Evolutionary conservation across 805 yeast genomes (phyloP), one percentile per base, ranked within the genome.

Genomic region (Ogataea populi-albae): DNA sequence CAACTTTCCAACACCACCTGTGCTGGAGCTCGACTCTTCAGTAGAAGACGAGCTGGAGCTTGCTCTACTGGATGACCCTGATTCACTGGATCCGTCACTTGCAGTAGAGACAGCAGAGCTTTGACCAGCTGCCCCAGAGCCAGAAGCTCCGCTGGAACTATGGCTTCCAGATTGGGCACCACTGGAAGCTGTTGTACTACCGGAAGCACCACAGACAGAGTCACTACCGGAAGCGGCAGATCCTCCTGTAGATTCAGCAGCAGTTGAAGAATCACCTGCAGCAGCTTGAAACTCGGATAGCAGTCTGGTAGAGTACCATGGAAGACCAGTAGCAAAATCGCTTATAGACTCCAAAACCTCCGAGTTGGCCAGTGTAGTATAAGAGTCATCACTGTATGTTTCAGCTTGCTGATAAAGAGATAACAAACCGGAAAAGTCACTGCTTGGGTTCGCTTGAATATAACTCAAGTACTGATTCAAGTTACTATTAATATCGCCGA

Each of bases 331-430:
- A 9, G 51, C 64, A 37, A 58, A 54, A 5, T 45, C 38, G 9
- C 57, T 47, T 17, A 58, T 37, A 4, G 50, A 33, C 3, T 44
- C 24, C 17, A 35, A 30, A 26, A 38, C 38, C 1, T 34, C 41
- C 18, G 49, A 21, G 36, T 55, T 46, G 39, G 62, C 53, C 39
- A 68, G 54, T 23, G 73, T 67, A 29, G 73, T 68, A 54, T 65
- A 68, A n/a, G 68, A 55, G 34, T 65, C 61, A 48, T 68, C 71
- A 8, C 67, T 68, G 52, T 67, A 68, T 29, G 71, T 68, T 21
- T 46, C 49, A 23, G 59, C 63, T 20, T 47, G 45, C 27, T 45
- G 27, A 28, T 65, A 67, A 35, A 66, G 49, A 11, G 50, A 32
- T 7, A 68, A 47, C 30, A 68, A 52, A 10, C 44, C 58, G 3